Evolutionary conservation across 192 early-diverging fungal species (phyloP).

Genomic region (Umbelopsis isabellina): DNA sequence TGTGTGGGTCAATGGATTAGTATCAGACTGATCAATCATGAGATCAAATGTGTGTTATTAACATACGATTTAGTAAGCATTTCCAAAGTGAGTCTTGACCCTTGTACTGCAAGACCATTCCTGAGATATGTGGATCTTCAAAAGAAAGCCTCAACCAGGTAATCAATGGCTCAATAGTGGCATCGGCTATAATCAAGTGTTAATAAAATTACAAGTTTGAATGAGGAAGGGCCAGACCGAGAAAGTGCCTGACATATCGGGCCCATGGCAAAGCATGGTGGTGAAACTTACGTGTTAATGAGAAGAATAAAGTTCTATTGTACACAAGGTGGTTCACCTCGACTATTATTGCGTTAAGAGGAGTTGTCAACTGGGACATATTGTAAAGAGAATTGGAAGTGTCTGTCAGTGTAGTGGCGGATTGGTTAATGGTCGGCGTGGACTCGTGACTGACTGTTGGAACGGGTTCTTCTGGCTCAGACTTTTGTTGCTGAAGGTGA

Average conservation of each 20-base stretch:
- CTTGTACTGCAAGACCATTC: slow-evolving; percentile 47
- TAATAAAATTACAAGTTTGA: background rate
- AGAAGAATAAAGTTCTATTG: slow-evolving; percentile 37
- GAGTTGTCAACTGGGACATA: slow-evolving; percentile 12
- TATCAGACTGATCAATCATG: background rate
- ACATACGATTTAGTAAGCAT: slow-evolving; percentile 45
- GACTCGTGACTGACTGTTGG: slow-evolving; percentile 9
- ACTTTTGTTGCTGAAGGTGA: slow-evolving; percentile 29
- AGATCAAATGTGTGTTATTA: background rate
- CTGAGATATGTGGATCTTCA: slow-evolving; percentile 38
- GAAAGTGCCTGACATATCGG: background rate
- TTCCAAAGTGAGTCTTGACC: slow-evolving; percentile 45
- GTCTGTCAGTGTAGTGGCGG: background rate
- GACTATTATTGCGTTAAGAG: slow-evolving; percentile 28
- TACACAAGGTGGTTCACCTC: slow-evolving; percentile 38
- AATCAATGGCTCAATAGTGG: slow-evolving; percentile 43
- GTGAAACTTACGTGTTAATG: slow-evolving; percentile 33
- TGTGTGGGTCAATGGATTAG: background rate
- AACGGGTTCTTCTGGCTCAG: background rate
- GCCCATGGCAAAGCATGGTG: background rate
- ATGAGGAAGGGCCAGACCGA: background rate
- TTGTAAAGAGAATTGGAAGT: slow-evolving; percentile 6
- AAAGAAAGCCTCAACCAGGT: slow-evolving; percentile 42
- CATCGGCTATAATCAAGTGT: slow-evolving; percentile 28
- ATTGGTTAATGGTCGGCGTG: slow-evolving; percentile 5